Evolutionary conservation across 2,329 filamentous ascomycete species (phyloP), one percentile per base, ranked within the genome.

Genomic region (Epichloe uncinata): DNA sequence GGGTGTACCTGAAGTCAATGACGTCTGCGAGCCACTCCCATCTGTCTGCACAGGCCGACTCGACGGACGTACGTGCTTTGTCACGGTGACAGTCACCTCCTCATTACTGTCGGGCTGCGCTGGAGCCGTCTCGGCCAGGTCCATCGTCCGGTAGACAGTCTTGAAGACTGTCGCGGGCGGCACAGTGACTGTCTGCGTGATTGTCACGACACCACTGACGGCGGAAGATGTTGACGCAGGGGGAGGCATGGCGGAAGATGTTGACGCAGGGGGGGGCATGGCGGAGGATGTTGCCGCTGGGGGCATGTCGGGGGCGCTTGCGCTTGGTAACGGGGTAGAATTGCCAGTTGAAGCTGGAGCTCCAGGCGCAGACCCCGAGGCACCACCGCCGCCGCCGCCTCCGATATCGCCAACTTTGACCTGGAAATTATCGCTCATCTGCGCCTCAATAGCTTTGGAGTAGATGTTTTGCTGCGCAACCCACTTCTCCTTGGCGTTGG

Each of bases 361-460:
- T 9, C 7, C 13, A 18, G 49, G 22, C 15, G 34, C 44, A 30
- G 38, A 20, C 20, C 8, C 49, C 7, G 43, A 5, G 5, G 43
- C 49, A 18, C 18, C 52, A 11, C 54, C 55, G 15, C 26, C 55
- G 15, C 26, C 36, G 38, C 35, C 53, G 12, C 55, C 55, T 11
- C 56, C 50, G 15, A 51, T 41, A 41, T 51, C 60, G 37, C 63
- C 58, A 20, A 74, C 63, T 35, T 63, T 56, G 49, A 78, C 71
- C 47, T 71, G 62, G 55, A 70, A 77, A 57, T 68, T 66, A 53
- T 63, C 68, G 35, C 55, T 52, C 60, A 77, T 69, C 63, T 77
- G 73, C 4, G 58, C 58, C 52, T 67, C 58, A 53, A 77, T 69
- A 42, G 69, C 74, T 26, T 66, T 68, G 49, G 59, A 61, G 59